Base-by-base conservation (phyloP, 2,329 filamentous ascomycete genomes). In the Neonectria sp. region DNA sequence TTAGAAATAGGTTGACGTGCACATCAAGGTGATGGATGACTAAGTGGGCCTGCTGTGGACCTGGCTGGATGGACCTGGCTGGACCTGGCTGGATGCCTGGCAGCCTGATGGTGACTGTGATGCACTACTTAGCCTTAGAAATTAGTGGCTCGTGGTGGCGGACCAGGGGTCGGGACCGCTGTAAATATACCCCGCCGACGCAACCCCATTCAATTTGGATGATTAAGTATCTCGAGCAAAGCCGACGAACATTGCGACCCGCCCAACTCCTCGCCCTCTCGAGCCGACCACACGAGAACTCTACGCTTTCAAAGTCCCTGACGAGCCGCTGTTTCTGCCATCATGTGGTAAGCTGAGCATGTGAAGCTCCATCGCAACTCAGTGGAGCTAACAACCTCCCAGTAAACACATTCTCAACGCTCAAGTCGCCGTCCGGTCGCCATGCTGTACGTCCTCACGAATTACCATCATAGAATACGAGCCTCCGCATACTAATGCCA, bases 341-440 rank as follows among this genome's bases (percentile, higher is more conserved):
- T 25, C 62, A 83, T 83, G 82, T 83, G 82, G 82, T 83, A 78
- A 60, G 78, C 11, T n/a, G 12, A n/a, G 1, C 11, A 45, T 40
- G 6, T 13, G 6, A 25, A 5, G 15, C 17, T 59, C 31, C 3
- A 7, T 17, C 13, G 24, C 11, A 21, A 24, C 4, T 24, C 25
- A 29, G 15, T 60, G 17, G 21, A 7, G 37, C 65, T 52, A 51
- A 62, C 68, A 48, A 68, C 53, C 57, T 29, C 29, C 29, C 75
- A 98, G 96, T 87, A 98, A 98, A 88, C 96, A 99, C 86, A 87
- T 99, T 78, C 91, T 99, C 81, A 99, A 99, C 86, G 96, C 95
- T 70, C 96, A 99, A 84, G 96, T 99, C 78, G 87, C 95, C 65
- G 97, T 99, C 84, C 93, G 96, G 76, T 96, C 95, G 63, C 93